Base-by-base conservation (phyloP, 306 rosid genomes). In the Malus fusca region DNA sequence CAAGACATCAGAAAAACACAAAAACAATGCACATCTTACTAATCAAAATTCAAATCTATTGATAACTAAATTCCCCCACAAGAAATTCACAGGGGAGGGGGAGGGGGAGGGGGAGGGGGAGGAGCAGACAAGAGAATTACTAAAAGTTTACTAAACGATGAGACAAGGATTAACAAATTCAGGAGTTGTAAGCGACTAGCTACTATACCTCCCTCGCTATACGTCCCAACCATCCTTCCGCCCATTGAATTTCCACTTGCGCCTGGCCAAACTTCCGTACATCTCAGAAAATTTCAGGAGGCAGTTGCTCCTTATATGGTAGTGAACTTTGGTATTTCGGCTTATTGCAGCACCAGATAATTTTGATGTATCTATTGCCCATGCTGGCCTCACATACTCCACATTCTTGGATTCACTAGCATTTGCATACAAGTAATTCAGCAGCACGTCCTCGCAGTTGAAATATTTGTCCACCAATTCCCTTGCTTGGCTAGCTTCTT, bases 331-430 rank as follows among this genome's bases (percentile, higher is more conserved):
- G 0, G 98, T 96, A 81, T 96, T 92, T 22, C 91, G 82, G 85
- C 99, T 96, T 63, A 96, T 96, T 0, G 99, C 99, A 9, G 85
- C 94, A 26, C 99, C 96, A 0, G 99, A 96, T 67, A 96, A 82
- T 81, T 96, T 96, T 1, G 99, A 96, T 0, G 98, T 96, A 84
- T 96, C 99, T 3, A 96, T 88, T 15, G 99, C 96, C 99, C 99
- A 96, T 52, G 96, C 97, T 43, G 99, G 98, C 74, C 77, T 92
- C 66, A 96, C 99, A 61, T 96, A 96, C 58, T 96, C 99, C 77
- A 96, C 99, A 9, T 90, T 92, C 84, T 81, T 85, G 31, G 81
- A 75, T 28, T 88, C 83, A 78, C 93, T 96, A 21, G 96, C 93
- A 85, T 96, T 96, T 73, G 91, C 98, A 79, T 96, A 96, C 88